These are phyloP conservation scores for Apophysomyces trapeziformis DNA, from an alignment of 371 early-diverging fungal genomes.

Conservation along the genomic window DNA sequence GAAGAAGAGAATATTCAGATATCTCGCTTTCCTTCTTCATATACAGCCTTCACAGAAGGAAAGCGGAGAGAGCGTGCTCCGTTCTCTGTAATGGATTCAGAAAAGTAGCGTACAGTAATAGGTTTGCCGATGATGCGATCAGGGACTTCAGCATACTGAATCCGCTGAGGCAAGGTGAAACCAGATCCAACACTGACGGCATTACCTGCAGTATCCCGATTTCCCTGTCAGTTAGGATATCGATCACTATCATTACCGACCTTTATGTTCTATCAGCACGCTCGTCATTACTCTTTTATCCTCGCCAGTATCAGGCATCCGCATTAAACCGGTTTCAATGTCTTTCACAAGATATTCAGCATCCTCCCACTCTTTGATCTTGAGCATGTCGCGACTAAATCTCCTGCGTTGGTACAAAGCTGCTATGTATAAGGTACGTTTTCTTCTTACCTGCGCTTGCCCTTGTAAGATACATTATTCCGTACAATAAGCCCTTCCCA, in stretches of 20 bases:
- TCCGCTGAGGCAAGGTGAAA: slow-evolving; percentile 48
- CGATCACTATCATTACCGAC: slow-evolving; percentile 12
- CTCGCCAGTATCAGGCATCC: slow-evolving; percentile 52
- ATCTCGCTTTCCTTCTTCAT: slow-evolving; percentile 38
- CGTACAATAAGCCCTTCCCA: slow-evolving; percentile 69
- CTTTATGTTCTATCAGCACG: slow-evolving; percentile 56
- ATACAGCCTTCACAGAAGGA: slow-evolving; percentile 62
- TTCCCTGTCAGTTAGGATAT: not conserved
- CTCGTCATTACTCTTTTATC: slow-evolving; percentile 46
- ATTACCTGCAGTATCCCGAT: slow-evolving; percentile 23
- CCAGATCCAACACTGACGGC: slow-evolving; percentile 65
- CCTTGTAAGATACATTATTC: slow-evolving; percentile 55
- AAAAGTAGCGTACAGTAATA: slow-evolving; percentile 63
- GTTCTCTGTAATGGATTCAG: slow-evolving; percentile 44
- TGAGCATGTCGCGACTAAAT: slow-evolving; percentile 53
- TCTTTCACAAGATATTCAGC: slow-evolving; percentile 58
- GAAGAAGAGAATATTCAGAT: slow-evolving; percentile 3
- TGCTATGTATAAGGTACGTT: no score
- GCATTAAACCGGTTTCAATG: slow-evolving; percentile 54
- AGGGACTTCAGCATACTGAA: slow-evolving; percentile 49
- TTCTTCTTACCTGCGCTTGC: slow-evolving; percentile 53
- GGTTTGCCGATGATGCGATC: slow-evolving; percentile 53
- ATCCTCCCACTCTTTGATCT: slow-evolving; percentile 64
- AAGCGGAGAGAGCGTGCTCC: slow-evolving; percentile 53
- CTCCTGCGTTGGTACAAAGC: not conserved